Base-by-base conservation (phyloP, 495 filamentous ascomycete genomes). In the Viridothelium virens region DNA sequence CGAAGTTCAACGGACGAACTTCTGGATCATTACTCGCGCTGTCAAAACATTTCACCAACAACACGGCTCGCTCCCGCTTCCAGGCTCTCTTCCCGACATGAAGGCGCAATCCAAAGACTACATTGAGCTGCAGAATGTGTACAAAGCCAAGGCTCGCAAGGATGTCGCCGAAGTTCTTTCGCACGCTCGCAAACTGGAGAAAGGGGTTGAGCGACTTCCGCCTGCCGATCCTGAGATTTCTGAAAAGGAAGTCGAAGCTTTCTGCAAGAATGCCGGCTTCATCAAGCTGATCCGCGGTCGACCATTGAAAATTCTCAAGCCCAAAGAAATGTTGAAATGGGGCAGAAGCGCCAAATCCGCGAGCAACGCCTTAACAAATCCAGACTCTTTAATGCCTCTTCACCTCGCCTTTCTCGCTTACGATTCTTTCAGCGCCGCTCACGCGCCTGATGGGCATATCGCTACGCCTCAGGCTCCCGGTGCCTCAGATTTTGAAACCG, bases 61-160 rank as follows among this genome's bases (percentile, higher is more conserved):
- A 63, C 86, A 96, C 71, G 77, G 80, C 25, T 82, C 86, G 47
- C 83, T 97, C 5, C 94, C 94, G 25, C 79, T 99, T 0, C 89
- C 92, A 2, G 95, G 94, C 56, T 86, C 87, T 25, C 80, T 97
- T 14, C 95, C 94, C 5, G 94, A 99, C 77, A 99, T 99, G 94
- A 99, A 99, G 78, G 91, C 94, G 38, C 85, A 92, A 75, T 96
- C 91, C 25, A 86, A 84, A 61, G 91, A 96, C 69, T 99, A 99
- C 78, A 86, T 97, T 67, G 81, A 86, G 67, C 82, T 99, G 36
- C 94, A 97, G 77, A 96, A 89, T 70, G 86, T 97, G 71, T 98
- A 97, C 85, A 96, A 96, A 77, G 73, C 81, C 34, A 96, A 96
- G 74, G 91, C 95, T 38, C 87, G 88, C 37, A 78, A 83, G 67